phyloP scores from a whole-genome alignment of 495 filamentous ascomycete species.

The Penicillium lividum region DNA sequence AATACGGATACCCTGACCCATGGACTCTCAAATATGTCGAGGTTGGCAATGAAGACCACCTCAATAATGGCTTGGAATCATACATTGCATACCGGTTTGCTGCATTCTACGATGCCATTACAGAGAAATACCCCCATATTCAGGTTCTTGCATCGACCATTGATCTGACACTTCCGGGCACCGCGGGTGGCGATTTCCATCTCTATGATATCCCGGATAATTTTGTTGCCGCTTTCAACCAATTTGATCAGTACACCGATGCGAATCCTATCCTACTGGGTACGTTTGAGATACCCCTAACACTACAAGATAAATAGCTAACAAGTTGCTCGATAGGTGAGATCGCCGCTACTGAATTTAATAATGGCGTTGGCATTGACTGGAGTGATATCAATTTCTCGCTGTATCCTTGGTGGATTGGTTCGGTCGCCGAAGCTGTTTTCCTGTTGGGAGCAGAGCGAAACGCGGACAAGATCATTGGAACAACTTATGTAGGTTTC shows the following conservation, averaged over 20 bases:
- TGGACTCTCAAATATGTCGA: conserved; percentile 52
- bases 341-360: conserved; percentile 50
- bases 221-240: conserved; percentile 55
- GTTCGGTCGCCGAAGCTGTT: conserved; percentile 62
- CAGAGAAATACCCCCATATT: conserved; percentile 50
- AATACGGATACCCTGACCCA: conserved; percentile 47
- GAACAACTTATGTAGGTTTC: conserved; percentile 41
- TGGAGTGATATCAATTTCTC: conserved; percentile 33
- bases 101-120: conserved; percentile 49
- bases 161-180: conserved; percentile 38
- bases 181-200: conserved; percentile 48
- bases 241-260: conserved; percentile 47
- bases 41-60: conserved; percentile 59
- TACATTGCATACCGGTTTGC: conserved; percentile 48
- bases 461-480: conserved; percentile 56
- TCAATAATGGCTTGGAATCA: conserved; percentile 35
- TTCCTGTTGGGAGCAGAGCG: conserved; percentile 67
- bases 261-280: conserved; percentile 48
- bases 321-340: conserved; percentile 38
- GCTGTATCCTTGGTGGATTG: conserved; percentile 54
- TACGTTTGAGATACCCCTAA: conserved; percentile 30
- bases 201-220: conserved; percentile 51
- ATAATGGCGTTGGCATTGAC: conserved; percentile 32
- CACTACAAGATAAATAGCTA: neutral
- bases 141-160: conserved; percentile 47